Base-by-base conservation (phyloP, 805 yeast species). In the Suhomyces emberorum region DNA sequence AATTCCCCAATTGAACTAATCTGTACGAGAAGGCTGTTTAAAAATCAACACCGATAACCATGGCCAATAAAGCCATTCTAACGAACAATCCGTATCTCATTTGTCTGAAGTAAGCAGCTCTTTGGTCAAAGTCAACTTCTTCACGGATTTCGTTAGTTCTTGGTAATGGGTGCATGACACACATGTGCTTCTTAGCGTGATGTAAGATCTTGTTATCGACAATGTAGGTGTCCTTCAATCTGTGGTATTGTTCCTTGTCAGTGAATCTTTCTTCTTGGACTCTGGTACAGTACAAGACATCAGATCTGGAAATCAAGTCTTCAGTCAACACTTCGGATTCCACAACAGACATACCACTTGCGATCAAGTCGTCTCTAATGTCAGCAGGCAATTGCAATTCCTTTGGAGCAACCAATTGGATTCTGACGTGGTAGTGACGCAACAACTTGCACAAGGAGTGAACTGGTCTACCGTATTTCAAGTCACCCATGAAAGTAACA, bases 41-140 rank as follows among this genome's bases (percentile, higher is more conserved):
- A 20, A 83, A 79, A 60, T 88, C 96, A 54, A 87, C 88, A 57
- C 98, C 98, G 65, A 93, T 81, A 46, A 95, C 98, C 95, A 93
- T 84, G 38, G 98, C 96, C 59, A 93, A 76, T 52, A 93, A 72
- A 8, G 99, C 98, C 99, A 93, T 93, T 76, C 99, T 88, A 31
- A 95, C 96, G 59, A 83, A 93, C 62, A 93, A 74, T 44, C 99
- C 99, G 61, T 93, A 91, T 65, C 95, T 84, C 98, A 93, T 93
- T 74, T 93, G 98, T 79, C 99, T 85, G 77, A 93, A 93, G 73
- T 93, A 93, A 41, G 98, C 98, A 48, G 98, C 98, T 65, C 99
- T 85, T 66, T 91, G 97, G 68, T 93, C 99, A 59, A 91, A 93
- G 64, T 93, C 99, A 55, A 93, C 98, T 71, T 93, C 98, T 69